Percentiles rank a stretch among this genome's conserved stretches.
Evolutionary conservation across 345 rosid species (phyloP).

Genomic region (Eutrema yunnanense): DNA sequence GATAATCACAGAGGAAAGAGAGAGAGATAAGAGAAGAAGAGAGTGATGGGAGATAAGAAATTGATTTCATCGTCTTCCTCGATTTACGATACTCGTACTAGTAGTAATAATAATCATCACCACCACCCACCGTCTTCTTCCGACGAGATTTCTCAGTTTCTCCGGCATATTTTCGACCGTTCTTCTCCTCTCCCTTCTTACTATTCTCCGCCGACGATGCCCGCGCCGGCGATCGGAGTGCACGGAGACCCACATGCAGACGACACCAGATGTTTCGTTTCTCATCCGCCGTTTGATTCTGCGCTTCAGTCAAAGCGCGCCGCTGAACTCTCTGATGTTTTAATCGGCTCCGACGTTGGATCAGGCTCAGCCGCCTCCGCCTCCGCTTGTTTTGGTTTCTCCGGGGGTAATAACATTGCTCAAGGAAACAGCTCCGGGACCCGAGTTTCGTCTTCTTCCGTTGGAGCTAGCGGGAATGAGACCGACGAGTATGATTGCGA

Average conservation of each 20-base stretch:
- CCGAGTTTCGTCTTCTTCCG: constrained; percentile 39
- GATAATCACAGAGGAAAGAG: constrained; percentile 20
- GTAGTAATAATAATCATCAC: background rate
- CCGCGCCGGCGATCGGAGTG: background rate
- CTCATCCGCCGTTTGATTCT: constrained; percentile 1
- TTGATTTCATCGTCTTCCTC: constrained; percentile 23
- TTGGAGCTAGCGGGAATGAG: constrained; percentile 56
- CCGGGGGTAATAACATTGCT: constrained; percentile 20
- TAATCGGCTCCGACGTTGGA: constrained; percentile 25
- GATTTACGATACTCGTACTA: constrained; percentile 15
- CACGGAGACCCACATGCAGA: constrained; percentile 20
- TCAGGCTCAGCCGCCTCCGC: background rate
- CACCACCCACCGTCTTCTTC: constrained; percentile 30
- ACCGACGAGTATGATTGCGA: constrained; percentile 67
- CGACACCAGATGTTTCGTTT: background rate
- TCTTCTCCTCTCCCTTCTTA: constrained; percentile 46
- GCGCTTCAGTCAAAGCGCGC: background rate
- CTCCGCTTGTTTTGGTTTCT: constrained; percentile 16
- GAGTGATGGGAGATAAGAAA: constrained; percentile 36
- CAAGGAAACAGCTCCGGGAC: constrained; percentile 23
- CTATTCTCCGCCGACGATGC: constrained; percentile 14
- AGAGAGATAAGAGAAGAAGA: background rate
- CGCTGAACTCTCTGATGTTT: constrained; percentile 3
- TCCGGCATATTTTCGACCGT: constrained; percentile 57
- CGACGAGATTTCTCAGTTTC: constrained; percentile 65